Base-by-base conservation (phyloP, 106 monocot species). In the Chionographis japonica region DNA sequence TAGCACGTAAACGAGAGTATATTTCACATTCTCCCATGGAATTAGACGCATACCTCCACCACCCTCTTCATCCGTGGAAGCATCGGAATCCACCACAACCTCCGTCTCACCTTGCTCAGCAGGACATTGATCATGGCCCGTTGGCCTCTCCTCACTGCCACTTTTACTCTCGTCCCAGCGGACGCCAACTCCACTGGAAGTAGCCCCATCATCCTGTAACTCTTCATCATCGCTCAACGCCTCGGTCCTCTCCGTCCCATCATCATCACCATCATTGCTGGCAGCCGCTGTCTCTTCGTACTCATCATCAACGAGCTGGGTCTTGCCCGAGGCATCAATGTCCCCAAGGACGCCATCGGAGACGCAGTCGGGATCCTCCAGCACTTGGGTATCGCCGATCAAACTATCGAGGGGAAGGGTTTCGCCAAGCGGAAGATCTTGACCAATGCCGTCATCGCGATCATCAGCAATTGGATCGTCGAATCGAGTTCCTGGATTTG, bases 21-120 rank as follows among this genome's bases (percentile, higher is more conserved):
- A 6, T 46, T 46, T 46, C 46, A 46, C 46, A 46, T 10, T 10
- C 5, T 10, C 46, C 46, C 46, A 46, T 6, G 9, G 46, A 12
- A 60, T 13, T n/a, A 8, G 43, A 54, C 14, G 50, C 12, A 36
- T 17, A 67, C 43, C 35, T 56, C 40, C 18, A 56, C 51, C 52
- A 2, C 72, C 75, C 65, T 71, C 78, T 12, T 78, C 68, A 52
- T 76, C 75, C 65, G 75, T 86, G 15, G 65, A 69, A 67, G 78
- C 79, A 82, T 75, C 76, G 12, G 73, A 79, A 76, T 79, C 72
- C 11, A 74, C 67, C 55, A 54, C 43, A 61, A 15, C 40, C 12
- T 72, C 37, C 37, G 52, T 67, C 40, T 74, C 52, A 12, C 12
- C 64, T 27, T 63, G 15, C 3, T 68, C 6, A 8, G 11, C 52